Conservation (phyloP, 1,284 basidiomycete species). For the Tremellales sp. region DNA sequence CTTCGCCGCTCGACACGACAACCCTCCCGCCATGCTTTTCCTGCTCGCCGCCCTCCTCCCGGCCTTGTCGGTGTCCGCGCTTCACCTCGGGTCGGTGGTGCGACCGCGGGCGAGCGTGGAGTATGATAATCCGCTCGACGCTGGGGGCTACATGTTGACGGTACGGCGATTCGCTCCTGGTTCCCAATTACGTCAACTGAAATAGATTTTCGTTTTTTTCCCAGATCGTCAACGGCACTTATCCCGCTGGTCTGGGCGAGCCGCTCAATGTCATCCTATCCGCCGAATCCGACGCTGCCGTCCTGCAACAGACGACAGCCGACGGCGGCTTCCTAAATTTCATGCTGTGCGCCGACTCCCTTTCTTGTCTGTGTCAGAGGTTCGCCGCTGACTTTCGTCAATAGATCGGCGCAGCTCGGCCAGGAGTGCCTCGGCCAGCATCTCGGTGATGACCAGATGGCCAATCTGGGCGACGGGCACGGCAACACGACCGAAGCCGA, state of each 20-base stretch:
- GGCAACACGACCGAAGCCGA: conserved; percentile 70
- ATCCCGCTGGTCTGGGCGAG: conserved; percentile 74
- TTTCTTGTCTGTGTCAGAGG: no score
- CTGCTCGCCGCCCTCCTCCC: conserved; percentile 15
- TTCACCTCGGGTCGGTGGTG: conserved; percentile 10
- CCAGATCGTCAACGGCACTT: conserved; percentile 60
- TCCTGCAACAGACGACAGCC: conserved; percentile 61
- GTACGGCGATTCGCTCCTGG: conserved; percentile 12
- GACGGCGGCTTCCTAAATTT: conserved; percentile 79
- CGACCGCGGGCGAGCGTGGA: conserved; percentile 11
- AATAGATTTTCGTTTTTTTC: background rate
- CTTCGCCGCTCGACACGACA: conserved; percentile 8
- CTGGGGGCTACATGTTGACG: conserved; percentile 31
- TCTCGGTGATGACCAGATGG: conserved; percentile 64
- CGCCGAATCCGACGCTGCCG: conserved; percentile 67
- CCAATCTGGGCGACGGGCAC: conserved; percentile 79
- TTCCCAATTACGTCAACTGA: background rate
- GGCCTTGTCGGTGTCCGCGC: conserved; percentile 1
- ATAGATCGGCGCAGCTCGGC: conserved; percentile 40
- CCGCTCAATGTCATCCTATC: conserved; percentile 85
- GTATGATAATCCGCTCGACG: conserved; percentile 18
- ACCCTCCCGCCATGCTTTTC: conserved; percentile 11
- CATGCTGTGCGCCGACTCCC: conserved; percentile 54
- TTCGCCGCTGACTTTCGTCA: conserved; percentile 53
- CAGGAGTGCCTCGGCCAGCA: conserved; percentile 81